Base-by-base conservation (phyloP, 164 flowering plant species). In the Vitis amurensis region DNA sequence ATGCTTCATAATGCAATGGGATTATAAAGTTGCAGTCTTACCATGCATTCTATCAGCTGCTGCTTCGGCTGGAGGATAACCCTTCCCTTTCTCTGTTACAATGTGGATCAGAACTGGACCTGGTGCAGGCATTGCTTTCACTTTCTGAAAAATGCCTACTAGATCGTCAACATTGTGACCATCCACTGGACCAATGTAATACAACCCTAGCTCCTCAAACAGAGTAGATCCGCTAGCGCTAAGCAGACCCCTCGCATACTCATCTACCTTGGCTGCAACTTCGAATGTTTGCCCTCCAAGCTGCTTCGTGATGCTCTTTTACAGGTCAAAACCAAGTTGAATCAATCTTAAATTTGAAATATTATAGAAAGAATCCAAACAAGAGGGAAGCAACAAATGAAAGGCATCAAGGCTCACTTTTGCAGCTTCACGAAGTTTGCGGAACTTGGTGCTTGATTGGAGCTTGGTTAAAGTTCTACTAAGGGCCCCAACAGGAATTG, bases 21-120 rank as follows among this genome's bases (percentile, higher is more conserved):
- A 52, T 55, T 23, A 65, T 11, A 59, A 16, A 67, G 49, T 19
- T 68, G 52, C 5, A 17, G 19, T 51, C 84, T 80, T n/a, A 91
- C 98, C 98, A 74, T 91, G 98, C 95, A 90, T 90, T 80, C 75
- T 92, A 74, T 92, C 98, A n/a, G 89, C 82, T 37, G 97, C 97
- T 9, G 82, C 86, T 81, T 91, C 95, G 0, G 98, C 98, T 12
- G 93, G 95, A 6, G 97, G 87, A 74, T 91, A 94, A 3, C 97
- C 98, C 69, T 90, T 92, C 48, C 98, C 97, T 78, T 94, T 94
- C 75, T 94, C 98, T 0, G 97, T 94, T 47, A 91, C 84, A 19
- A 92, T 79, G 68, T 94, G 98, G 71, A 94, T 89, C 29, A 94
- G 79, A 71, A 94, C 95, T 50, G 97, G 97, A 10, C 97, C 98